These are phyloP conservation scores for Acer saccharum DNA, from an alignment of 345 rosid genomes.

Conservation along the genomic window DNA sequence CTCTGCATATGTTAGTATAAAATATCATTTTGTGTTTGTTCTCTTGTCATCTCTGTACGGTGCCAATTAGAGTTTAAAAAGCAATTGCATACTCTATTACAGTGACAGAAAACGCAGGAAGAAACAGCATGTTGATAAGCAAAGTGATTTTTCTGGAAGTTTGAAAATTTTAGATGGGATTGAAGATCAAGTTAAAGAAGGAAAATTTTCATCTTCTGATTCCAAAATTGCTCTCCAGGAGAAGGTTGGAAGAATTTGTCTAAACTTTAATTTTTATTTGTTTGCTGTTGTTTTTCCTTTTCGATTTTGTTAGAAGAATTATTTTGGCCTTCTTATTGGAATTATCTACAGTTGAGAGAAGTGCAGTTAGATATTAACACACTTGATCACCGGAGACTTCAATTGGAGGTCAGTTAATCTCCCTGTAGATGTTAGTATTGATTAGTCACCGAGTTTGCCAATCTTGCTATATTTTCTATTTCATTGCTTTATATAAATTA, in stretches of 20 bases:
- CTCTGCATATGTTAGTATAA: not conserved
- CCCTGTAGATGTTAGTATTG: constrained; percentile 20
- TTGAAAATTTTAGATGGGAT: constrained; percentile 48
- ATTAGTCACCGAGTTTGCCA: not conserved
- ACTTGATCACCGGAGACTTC: constrained; percentile 53
- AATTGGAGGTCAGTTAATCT: constrained; percentile 56
- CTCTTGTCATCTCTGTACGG: not conserved
- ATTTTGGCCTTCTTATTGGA: constrained; percentile 9
- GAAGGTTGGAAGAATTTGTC: constrained; percentile 57
- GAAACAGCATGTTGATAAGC: constrained; percentile 51
- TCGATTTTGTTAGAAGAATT: not conserved
- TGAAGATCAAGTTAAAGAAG: constrained; percentile 50
- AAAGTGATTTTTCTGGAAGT: constrained; percentile 59
- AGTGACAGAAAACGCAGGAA: constrained; percentile 60
- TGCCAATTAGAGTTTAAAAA: not conserved
- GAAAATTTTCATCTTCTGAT: constrained; percentile 42
- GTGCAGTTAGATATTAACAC: constrained; percentile 46
- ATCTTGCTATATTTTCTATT: not conserved
- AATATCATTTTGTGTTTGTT: not conserved
- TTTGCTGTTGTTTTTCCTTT: not conserved
- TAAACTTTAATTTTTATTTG: not conserved
- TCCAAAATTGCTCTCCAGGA: constrained; percentile 52
- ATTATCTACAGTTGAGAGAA: constrained; percentile 63
- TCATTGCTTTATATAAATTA: not conserved
- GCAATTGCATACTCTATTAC: constrained; percentile 21